Evolutionary conservation across 768 basidiomycete genomes (phyloP), one percentile per base, ranked within the genome.

Genomic region (Mycena haematopus): DNA sequence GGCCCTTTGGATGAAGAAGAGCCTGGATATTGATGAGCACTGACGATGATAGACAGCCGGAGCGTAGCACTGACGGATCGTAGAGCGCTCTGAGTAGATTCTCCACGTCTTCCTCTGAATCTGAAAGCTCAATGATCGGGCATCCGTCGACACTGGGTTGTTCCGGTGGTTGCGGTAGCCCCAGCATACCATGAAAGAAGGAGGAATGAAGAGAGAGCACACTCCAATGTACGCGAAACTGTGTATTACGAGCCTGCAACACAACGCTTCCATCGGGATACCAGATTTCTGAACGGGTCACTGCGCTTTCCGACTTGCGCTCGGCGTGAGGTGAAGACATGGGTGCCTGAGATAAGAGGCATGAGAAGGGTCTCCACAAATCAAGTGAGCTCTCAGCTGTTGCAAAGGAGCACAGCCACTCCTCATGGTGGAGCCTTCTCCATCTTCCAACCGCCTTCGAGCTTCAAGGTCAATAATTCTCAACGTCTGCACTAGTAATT

Each of bases 181-280:
- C 65, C 22, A 42, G 35, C 56, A 66, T 53, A 17, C 27, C 57
- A 8, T 52, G 53, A 47, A 72, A 71, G 24, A 71, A 60, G 5
- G 52, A 54, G 25, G 70, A 71, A 50, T 70, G 62, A 2, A 52
- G 58, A 1, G 58, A 38, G 15, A 72, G 62, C 13, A 72, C 57
- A 24, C 63, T 62, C 36, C 65, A 67, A 33, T 71, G 70, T 19
- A 70, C 67, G 22, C 70, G 67, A 59, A 67, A 72, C 25, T 70
- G 65, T 3, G 61, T 67, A 1, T 56, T 17, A 19, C 46, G 24
- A n/a, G 67, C 68, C 36, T 68, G 60, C 38, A 69, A 40, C 2
- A 71, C 60, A 21, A 71, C 59, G 40, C 65, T 71, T 17, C 69
- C 70, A 51, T 71, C 70, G 2, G 42, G 36, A 44, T 63, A 62